A percentile compares a stretch with the other conserved stretches of the same genome.
phyloP scores from a whole-genome alignment of 192 early-diverging fungal genomes.

The Gigaspora rosea region DNA sequence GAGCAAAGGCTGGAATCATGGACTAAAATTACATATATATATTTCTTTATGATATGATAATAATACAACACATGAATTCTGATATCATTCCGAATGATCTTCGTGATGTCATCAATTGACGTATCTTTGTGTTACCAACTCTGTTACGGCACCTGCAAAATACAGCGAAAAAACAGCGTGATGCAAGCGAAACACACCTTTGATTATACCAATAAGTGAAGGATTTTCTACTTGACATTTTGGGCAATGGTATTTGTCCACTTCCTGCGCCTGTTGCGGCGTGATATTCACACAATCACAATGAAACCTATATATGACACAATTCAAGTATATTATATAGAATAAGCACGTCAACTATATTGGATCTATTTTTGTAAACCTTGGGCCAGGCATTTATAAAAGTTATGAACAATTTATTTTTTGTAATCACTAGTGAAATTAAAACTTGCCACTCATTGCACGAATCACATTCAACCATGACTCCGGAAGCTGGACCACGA shows the following conservation, averaged over 20 bases:
- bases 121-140: neutral
- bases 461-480: slow-evolving; percentile 7
- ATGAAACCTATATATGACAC: slow-evolving; percentile 9
- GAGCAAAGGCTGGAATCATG: no score
- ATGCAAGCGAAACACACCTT: slow-evolving; percentile 5
- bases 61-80: no score
- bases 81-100: no score
- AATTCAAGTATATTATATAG: neutral
- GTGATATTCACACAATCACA: slow-evolving; percentile 7
- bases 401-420: neutral
- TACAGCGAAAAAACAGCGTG: neutral
- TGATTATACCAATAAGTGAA: slow-evolving; percentile 7
- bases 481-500: slow-evolving; percentile 6
- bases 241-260: slow-evolving; percentile 10
- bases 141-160: neutral
- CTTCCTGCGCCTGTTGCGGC: neutral
- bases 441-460: slow-evolving; percentile 21
- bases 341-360: neutral
- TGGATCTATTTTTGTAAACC: neutral
- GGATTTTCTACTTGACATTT: slow-evolving; percentile 10
- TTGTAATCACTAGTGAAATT: neutral
- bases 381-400: neutral
- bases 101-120: neutral
- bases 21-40: no score
- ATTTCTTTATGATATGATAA: no score